Base-by-base conservation (phyloP, 345 rosid genomes). In the Melastoma malabathricum region DNA sequence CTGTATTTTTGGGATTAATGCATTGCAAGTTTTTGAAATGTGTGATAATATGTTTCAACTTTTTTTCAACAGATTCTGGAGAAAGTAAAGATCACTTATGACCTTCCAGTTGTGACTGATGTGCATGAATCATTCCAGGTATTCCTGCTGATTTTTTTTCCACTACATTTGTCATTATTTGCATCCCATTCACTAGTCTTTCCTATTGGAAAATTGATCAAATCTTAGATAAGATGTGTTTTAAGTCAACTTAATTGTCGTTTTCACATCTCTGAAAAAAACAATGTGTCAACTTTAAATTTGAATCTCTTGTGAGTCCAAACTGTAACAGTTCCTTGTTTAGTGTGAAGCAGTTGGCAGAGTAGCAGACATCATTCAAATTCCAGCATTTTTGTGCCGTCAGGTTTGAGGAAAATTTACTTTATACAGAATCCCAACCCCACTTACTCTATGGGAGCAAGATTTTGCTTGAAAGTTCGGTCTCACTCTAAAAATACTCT, bases 331-430 rank as follows among this genome's bases (percentile, higher is more conserved):
- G 25, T 46, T 51, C 15, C 16, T 27, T 44, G 20, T 57, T 59
- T 73, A 87, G 96, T 92, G 98, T 68, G 96, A 84, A 68, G 68
- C 65, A 48, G 96, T 82, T 29, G 89, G 93, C 34, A 75, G 58
- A 76, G 89, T 87, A 63, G 96, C 89, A 43, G 98, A 92, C 71
- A 79, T 90, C 56, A 82, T 92, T 68, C 96, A 87, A 73, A 92
- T 92, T 62, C 98, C 98, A 31, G 95, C 96, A 61, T 92, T 92
- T 61, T 74, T 87, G 53, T 87, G 98, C 68, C 96, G 95, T 48
- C 98, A 92, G 98, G 96, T 77, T 64, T 55, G 34, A 16, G 56
- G 18, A 39, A 27, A 47, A 34, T 22, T 41, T 29, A 1, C 9
- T 6, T 29, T 29, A 29, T 10, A 29, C 9, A 5, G 2, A 29